Evolutionary conservation across 2,329 filamentous ascomycete genomes (phyloP), one percentile per base, ranked within the genome.

Genomic region (Elsinoe batatas): DNA sequence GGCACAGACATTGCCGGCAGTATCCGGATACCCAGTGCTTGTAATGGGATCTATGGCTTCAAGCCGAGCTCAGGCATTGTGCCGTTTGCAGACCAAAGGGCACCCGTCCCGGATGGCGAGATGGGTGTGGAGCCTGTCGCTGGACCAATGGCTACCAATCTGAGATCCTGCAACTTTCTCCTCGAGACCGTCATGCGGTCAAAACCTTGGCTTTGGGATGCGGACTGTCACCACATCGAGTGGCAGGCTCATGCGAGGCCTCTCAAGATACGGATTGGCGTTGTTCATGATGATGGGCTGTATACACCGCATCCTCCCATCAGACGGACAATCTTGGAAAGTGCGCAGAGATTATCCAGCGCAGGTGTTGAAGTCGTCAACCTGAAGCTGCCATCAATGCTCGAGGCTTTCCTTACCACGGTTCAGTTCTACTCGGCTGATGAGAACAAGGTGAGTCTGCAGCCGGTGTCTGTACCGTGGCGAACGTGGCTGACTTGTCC

Each of bases 21-120:
- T 54, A 84, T 94, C 65, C 82, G 84, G 63, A 93, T 96, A 67
- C 91, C 87, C 69, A 87, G 95, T 56, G 90, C 95, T 63, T 91
- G 91, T 71, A 69, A 71, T 50, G 67, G 66, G 7, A 64, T 65
- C 20, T 67, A 64, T 42, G 66, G 65, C 4, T 64, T 67, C 58
- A 59, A 59, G 32, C 62, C 62, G 3, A 62, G 53, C 32, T 26
- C 46, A n/a, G 57, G 55, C 13, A 57, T 57, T 30, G 50, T 59
- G 7, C 57, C 57, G 8, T 59, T 44, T 26, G 55, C 15, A 5
- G 57, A 50, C 7, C 57, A 59, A 20, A 35, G 43, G 20, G 43
- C 40, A 35, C 57, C 57, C 11, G 57, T 44, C 5, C 17, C 46
- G 12, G 38, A 38, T 2, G 57, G 57, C 12, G 47, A 43, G 33